These are phyloP conservation scores for Rhytidiadelphus loreus DNA, from an alignment of 225 moss, liverwort and hornwort genomes.

Conservation along the genomic window DNA sequence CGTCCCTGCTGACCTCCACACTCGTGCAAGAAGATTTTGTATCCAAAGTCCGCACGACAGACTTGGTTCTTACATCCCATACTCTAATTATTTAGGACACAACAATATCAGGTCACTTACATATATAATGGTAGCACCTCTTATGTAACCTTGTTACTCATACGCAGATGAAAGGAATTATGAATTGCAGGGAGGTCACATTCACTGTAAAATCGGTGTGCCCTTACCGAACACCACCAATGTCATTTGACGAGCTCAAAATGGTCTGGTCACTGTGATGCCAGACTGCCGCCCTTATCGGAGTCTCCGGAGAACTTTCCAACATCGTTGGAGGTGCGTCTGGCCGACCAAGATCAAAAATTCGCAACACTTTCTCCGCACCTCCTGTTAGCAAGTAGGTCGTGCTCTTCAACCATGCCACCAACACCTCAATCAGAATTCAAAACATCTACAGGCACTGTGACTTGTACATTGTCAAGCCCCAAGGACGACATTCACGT, in stretches of 20 bases:
- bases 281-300: constrained; percentile 92
- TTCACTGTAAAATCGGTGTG: not conserved
- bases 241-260: constrained; percentile 91
- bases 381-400: constrained; percentile 88
- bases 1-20: constrained; percentile 99
- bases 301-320: constrained; percentile 63
- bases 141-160: not conserved
- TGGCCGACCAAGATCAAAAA: constrained; percentile 87
- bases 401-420: constrained; percentile 58
- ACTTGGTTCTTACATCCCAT: constrained; percentile 91
- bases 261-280: constrained; percentile 99
- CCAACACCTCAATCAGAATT: not conserved
- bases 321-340: constrained; percentile 79
- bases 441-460: not conserved
- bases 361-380: constrained; percentile 88
- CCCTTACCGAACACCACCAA: constrained; percentile 74
- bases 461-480: not conserved
- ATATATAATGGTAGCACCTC: not conserved
- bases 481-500: not conserved
- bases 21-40: constrained; percentile 92
- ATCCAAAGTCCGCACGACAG: constrained; percentile 81
- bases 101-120: not conserved
- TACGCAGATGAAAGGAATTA: not conserved
- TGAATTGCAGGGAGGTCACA: not conserved
- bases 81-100: constrained; percentile 36